Percentiles rank a stretch among this genome's conserved stretches.
phyloP scores from a whole-genome alignment of 257 asterid species.

The Perilla frutescens region DNA sequence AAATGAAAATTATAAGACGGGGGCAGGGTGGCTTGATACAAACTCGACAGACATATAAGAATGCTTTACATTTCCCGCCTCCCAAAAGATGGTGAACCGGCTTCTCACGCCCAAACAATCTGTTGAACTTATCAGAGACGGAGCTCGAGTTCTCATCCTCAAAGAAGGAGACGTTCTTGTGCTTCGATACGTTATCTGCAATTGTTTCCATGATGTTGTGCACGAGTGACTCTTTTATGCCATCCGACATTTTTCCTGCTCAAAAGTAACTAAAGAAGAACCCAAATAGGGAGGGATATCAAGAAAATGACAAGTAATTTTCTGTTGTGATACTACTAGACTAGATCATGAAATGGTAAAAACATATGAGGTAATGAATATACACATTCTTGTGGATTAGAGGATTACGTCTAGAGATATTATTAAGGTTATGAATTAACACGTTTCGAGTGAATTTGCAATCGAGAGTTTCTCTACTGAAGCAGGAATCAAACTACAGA shows the following conservation, averaged over 20 bases:
- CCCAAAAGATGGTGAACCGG: conserved; percentile 80
- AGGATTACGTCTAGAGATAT: background rate
- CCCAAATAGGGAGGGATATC: background rate
- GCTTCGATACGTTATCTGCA: conserved; percentile 59
- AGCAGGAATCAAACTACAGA: background rate
- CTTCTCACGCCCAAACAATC: conserved; percentile 83
- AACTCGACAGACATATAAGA: background rate
- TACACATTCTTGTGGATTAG: background rate
- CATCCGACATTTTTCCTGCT: conserved; percentile 70
- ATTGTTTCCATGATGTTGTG: conserved; percentile 67
- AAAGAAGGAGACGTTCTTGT: conserved; percentile 56
- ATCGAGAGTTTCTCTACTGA: background rate
- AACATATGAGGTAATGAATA: background rate
- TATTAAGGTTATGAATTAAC: background rate
- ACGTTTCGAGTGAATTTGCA: background rate
- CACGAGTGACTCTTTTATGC: conserved; percentile 67
- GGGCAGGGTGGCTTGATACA: background rate
- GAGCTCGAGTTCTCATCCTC: conserved; percentile 56
- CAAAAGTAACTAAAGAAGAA: background rate
- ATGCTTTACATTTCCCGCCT: conserved; percentile 77
- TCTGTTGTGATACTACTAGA: background rate
- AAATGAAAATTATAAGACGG: background rate
- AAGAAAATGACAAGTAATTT: background rate
- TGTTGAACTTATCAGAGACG: conserved; percentile 51
- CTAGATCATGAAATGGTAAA: background rate